Evolutionary conservation across 2,329 filamentous ascomycete species (phyloP).

Genomic region (Fusarium verticillioides): DNA sequence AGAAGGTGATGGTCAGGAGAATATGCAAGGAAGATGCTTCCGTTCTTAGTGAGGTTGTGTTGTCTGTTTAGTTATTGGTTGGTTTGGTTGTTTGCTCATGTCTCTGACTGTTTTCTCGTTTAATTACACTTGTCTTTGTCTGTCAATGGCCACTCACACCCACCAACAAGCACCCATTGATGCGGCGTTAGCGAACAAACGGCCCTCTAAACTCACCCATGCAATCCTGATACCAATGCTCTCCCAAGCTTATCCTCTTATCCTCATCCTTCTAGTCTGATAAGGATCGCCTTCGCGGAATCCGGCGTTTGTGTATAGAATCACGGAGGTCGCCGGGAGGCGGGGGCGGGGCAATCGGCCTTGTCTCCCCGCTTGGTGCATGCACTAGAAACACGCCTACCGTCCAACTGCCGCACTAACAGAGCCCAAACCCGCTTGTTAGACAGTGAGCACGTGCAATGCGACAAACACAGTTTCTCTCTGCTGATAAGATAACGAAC

Average conservation of each 20-base stretch:
- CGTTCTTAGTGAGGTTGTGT: not conserved
- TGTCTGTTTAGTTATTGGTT: not conserved
- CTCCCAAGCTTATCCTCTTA: not conserved
- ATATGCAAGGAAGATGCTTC: not conserved
- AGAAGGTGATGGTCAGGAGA: not conserved
- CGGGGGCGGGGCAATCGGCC: slow-evolving; percentile 36
- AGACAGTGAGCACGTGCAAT: slow-evolving; percentile 40
- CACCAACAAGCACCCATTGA: not conserved
- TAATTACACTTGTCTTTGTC: not conserved
- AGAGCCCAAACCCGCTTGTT: not conserved
- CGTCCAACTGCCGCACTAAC: slow-evolving; percentile 17
- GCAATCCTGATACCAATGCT: not conserved
- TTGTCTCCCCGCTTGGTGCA: slow-evolving; percentile 40
- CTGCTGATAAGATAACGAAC: slow-evolving; percentile 42
- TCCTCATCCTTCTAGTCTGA: slow-evolving; percentile 7
- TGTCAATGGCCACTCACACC: not conserved
- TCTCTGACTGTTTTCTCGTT: not conserved
- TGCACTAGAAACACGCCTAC: slow-evolving; percentile 25
- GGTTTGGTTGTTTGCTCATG: not conserved
- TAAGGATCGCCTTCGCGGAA: slow-evolving; percentile 25
- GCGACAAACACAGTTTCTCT: slow-evolving; percentile 1
- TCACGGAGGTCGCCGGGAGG: slow-evolving; percentile 44
- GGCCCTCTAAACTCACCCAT: not conserved
- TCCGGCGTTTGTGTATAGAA: slow-evolving; percentile 19
- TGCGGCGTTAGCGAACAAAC: not conserved